Conservation (phyloP, 2,329 filamentous ascomycete genomes). For the Alternaria postmessia region DNA sequence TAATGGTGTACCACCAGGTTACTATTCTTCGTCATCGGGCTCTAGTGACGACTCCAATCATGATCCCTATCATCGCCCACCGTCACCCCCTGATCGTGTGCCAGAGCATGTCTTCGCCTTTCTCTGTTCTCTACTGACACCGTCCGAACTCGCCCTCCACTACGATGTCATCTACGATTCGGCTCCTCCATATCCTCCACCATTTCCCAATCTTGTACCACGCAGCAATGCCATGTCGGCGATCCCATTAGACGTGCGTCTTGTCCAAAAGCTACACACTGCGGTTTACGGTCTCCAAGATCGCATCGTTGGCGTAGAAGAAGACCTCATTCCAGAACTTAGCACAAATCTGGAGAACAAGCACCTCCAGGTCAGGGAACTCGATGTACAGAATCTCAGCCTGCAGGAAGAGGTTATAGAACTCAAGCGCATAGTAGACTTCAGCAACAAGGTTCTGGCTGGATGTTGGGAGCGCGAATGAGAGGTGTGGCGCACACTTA, state of each 20-base stretch:
- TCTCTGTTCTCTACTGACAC: slow-evolving; percentile 21
- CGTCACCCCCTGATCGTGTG: background rate
- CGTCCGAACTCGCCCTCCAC: slow-evolving; percentile 22
- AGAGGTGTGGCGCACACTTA: slow-evolving; percentile 21
- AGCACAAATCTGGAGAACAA: slow-evolving; percentile 16
- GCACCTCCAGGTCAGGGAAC: background rate
- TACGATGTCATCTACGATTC: slow-evolving; percentile 2
- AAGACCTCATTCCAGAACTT: slow-evolving; percentile 22
- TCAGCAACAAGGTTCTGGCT: slow-evolving; percentile 12
- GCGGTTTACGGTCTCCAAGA: slow-evolving; percentile 18
- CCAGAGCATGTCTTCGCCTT: slow-evolving; percentile 10
- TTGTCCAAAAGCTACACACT: slow-evolving; percentile 24
- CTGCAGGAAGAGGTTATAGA: slow-evolving; percentile 8
- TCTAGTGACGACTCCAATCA: background rate
- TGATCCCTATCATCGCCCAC: background rate
- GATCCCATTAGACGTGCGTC: slow-evolving; percentile 13
- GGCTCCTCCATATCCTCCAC: background rate
- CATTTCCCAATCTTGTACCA: background rate
- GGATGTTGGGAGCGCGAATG: slow-evolving; percentile 28
- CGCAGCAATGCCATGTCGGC: slow-evolving; percentile 1
- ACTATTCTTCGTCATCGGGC: slow-evolving; percentile 4
- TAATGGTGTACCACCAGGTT: slow-evolving; percentile 2
- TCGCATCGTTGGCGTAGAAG: slow-evolving; percentile 22
- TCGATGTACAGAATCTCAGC: background rate
- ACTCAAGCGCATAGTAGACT: slow-evolving; percentile 17